Conservation (phyloP, 139 green algal genomes). For the Pedinophyceae sp. region DNA sequence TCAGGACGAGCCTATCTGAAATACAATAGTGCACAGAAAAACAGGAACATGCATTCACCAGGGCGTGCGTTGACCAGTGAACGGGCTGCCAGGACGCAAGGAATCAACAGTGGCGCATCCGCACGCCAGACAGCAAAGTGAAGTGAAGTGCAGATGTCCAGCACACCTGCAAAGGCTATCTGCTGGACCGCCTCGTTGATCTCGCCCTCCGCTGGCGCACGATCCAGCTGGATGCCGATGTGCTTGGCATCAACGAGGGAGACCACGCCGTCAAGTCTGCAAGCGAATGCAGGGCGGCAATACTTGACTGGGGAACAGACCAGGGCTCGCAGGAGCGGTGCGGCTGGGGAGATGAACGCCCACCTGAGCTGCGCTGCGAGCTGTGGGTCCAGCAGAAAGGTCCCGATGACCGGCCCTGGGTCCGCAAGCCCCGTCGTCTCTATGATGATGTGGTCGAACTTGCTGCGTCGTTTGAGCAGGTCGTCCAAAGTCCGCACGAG, state of each 20-base stretch:
- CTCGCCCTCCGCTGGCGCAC: constrained; percentile 18
- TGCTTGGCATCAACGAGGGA: constrained; percentile 53
- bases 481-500: constrained; percentile 64
- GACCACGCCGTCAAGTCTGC: constrained; percentile 77
- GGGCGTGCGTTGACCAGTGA: too few species aligned
- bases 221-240: neutral
- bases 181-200: constrained; percentile 84
- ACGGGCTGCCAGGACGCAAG: too few species aligned
- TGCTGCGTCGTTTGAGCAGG: constrained; percentile 41
- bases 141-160: too few species aligned
- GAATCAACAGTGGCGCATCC: too few species aligned
- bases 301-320: neutral
- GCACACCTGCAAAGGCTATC: constrained; percentile 84
- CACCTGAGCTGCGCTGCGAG: neutral
- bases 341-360: neutral
- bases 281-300: neutral
- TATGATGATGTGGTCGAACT: constrained; percentile 87
- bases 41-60: too few species aligned
- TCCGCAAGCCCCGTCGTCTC: constrained; percentile 91
- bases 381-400: constrained; percentile 67
- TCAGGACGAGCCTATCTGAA: constrained; percentile 88
- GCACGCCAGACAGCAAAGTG: too few species aligned
- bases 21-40: too few species aligned
- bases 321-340: neutral
- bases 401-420: constrained; percentile 80